Evolutionary conservation across 2,329 filamentous ascomycete species (phyloP).

Genomic region (Trichocomaceae sp.): DNA sequence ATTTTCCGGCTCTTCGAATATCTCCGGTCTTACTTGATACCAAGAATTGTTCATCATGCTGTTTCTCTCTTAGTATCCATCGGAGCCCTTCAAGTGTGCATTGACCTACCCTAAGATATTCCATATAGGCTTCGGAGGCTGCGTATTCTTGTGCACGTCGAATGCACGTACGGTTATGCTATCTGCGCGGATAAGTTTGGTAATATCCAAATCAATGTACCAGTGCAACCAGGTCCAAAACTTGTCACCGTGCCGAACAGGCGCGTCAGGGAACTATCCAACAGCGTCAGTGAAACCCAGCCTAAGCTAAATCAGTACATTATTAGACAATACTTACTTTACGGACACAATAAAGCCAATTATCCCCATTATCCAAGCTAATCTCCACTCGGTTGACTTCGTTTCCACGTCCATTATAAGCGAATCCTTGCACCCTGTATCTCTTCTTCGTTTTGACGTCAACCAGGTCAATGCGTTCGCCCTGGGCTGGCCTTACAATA

Average conservation of each 20-base stretch:
- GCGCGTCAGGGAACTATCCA: slow-evolving; percentile 40
- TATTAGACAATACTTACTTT: slow-evolving; percentile 23
- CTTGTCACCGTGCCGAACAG: slow-evolving; percentile 47
- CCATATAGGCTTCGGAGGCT: slow-evolving; percentile 43
- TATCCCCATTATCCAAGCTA: slow-evolving; percentile 42
- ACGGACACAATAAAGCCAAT: slow-evolving; percentile 46
- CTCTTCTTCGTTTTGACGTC: slow-evolving; percentile 33
- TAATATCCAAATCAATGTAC: slow-evolving; percentile 45
- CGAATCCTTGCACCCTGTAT: slow-evolving; percentile 44
- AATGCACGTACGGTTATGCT: slow-evolving; percentile 44
- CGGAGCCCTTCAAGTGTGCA: not conserved
- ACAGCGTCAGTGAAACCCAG: not conserved
- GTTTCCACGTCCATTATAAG: slow-evolving; percentile 47
- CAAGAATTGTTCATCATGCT: slow-evolving; percentile 52
- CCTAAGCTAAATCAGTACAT: slow-evolving; percentile 12
- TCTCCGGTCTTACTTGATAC: slow-evolving; percentile 41
- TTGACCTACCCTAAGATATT: slow-evolving; percentile 40
- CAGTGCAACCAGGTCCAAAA: slow-evolving; percentile 52
- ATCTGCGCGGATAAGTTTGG: slow-evolving; percentile 38
- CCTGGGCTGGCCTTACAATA: slow-evolving; percentile 42
- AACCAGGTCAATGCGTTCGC: slow-evolving; percentile 37
- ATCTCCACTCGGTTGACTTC: slow-evolving; percentile 47
- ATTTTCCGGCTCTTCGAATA: slow-evolving; percentile 27
- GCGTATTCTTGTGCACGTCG: slow-evolving; percentile 47
- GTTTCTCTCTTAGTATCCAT: not conserved